These are phyloP conservation scores for Kwoniella europaea DNA, from an alignment of 768 basidiomycete species.

Conservation along the genomic window DNA sequence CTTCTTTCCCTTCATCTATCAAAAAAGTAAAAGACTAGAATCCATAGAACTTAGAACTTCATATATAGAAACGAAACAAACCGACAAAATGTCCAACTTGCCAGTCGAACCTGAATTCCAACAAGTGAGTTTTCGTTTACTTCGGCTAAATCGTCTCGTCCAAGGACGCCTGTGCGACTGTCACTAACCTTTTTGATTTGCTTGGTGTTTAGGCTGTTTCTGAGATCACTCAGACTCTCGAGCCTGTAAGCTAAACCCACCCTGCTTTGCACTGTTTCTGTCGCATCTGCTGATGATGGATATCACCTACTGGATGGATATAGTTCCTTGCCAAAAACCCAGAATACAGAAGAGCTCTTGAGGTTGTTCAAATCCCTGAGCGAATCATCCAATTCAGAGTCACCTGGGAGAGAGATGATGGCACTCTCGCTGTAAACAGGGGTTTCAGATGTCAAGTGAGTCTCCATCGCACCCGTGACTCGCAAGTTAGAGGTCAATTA, in stretches of 20 bases:
- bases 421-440: conserved; percentile 69
- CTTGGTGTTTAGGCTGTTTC: conserved; percentile 63
- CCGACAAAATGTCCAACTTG: conserved; percentile 51
- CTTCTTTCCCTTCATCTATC: conserved; percentile 8
- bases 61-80: background rate
- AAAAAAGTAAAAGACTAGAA: background rate
- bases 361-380: conserved; percentile 64
- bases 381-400: conserved; percentile 70
- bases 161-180: conserved; percentile 4
- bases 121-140: conserved; percentile 61
- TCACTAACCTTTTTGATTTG: background rate
- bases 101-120: conserved; percentile 73
- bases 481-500: too few relatives aligned
- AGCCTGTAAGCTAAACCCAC: conserved; percentile 52
- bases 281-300: too few relatives aligned
- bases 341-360: conserved; percentile 70
- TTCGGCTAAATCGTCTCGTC: conserved; percentile 7
- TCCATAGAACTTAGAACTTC: background rate
- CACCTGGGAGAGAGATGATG: conserved; percentile 76
- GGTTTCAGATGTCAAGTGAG: conserved; percentile 75
- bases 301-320: too few relatives aligned
- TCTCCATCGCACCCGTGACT: conserved; percentile 1
- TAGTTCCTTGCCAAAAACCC: conserved; percentile 70
- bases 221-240: conserved; percentile 70
- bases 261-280: too few relatives aligned